Conservation (phyloP, 2,329 filamentous ascomycete genomes). For the Xylariaceae sp. region DNA sequence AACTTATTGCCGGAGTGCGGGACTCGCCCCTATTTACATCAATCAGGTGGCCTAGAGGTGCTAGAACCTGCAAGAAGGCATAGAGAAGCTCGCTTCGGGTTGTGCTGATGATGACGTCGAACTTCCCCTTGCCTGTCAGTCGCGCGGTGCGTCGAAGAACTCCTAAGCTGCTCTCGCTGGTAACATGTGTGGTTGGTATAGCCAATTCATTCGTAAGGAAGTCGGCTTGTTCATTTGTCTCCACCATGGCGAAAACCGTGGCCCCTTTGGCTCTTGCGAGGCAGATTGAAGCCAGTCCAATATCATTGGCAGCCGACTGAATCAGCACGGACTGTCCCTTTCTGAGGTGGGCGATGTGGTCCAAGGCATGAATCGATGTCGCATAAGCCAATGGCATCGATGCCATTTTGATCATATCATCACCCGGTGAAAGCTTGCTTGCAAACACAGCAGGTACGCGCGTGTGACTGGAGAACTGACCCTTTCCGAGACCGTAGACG, state of each 20-base stretch:
- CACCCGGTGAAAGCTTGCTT: slow-evolving; percentile 18
- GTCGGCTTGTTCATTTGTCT: not conserved
- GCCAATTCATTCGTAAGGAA: not conserved
- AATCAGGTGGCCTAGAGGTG: slow-evolving; percentile 8
- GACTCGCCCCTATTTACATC: not conserved
- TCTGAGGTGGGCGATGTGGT: slow-evolving; percentile 22
- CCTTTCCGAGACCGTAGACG: slow-evolving; percentile 25
- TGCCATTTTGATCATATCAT: slow-evolving; percentile 19
- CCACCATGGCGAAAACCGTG: slow-evolving; percentile 22
- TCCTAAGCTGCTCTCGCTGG: not conserved
- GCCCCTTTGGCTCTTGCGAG: slow-evolving; percentile 17
- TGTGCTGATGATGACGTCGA: slow-evolving; percentile 15
- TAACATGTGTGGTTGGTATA: not conserved
- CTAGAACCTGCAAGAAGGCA: not conserved
- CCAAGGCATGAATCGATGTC: slow-evolving; percentile 29
- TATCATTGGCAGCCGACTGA: slow-evolving; percentile 22
- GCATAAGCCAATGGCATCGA: slow-evolving; percentile 26
- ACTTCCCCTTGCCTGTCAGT: slow-evolving; percentile 1
- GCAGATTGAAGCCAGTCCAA: slow-evolving; percentile 24
- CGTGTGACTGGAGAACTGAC: slow-evolving; percentile 25
- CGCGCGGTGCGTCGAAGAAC: not conserved
- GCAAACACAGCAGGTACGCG: slow-evolving; percentile 23
- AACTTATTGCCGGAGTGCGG: not conserved
- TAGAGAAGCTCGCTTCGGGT: not conserved
- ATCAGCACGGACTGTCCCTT: slow-evolving; percentile 25